These are phyloP conservation scores for Ceratocystis alfenasii DNA, from an alignment of 2,329 filamentous ascomycete species.

Conservation along the genomic window DNA sequence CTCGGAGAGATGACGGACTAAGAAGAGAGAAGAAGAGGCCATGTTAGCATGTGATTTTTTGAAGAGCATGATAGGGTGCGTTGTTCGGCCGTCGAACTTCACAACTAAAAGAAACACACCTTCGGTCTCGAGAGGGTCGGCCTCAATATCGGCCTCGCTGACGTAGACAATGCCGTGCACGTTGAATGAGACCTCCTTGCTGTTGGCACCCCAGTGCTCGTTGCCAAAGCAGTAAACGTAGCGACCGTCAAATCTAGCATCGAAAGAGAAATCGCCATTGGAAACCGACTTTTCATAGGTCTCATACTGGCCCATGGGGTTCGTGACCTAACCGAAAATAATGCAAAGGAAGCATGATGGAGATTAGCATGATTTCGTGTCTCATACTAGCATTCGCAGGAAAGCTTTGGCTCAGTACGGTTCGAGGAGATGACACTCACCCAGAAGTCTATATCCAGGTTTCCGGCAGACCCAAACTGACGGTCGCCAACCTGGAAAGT, in stretches of 20 bases:
- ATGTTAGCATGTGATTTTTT: conserved; percentile 20
- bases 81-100: neutral
- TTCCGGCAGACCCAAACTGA: conserved; percentile 88
- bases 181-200: conserved; percentile 98
- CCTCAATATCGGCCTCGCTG: conserved; percentile 67
- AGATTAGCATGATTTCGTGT: neutral
- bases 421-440: conserved; percentile 38
- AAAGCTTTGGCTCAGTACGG: neutral
- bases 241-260: conserved; percentile 71
- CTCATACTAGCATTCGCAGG: neutral
- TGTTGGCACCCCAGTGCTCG: conserved; percentile 91
- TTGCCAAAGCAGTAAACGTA: conserved; percentile 98
- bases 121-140: conserved; percentile 84
- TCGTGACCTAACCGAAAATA: conserved; percentile 50
- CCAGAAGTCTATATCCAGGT: conserved; percentile 96
- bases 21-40: neutral
- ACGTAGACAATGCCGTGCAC: conserved; percentile 98
- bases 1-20: conserved; percentile 73
- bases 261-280: conserved; percentile 88
- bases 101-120: conserved; percentile 39
- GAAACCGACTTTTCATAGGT: conserved; percentile 70
- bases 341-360: neutral
- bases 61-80: neutral
- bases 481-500: conserved; percentile 96
- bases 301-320: conserved; percentile 63